Evolutionary conservation across 306 rosid species (phyloP).

Genomic region (Arachis stenosperma): DNA sequence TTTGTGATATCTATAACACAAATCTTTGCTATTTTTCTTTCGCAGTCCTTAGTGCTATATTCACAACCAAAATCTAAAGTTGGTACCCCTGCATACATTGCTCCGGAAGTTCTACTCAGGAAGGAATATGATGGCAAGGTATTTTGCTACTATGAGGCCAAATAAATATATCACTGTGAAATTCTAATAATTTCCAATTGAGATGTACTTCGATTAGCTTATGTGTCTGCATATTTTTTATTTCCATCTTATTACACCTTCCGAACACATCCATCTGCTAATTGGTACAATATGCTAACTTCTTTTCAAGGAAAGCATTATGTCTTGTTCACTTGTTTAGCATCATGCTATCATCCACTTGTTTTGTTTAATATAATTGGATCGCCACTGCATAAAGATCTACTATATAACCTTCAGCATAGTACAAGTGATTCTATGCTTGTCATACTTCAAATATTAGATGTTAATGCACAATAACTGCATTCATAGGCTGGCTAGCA

Average conservation of each 20-base stretch:
- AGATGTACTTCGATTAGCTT: too few relatives aligned
- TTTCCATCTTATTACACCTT: too few relatives aligned
- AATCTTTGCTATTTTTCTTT: conserved; percentile 39
- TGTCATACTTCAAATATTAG: neutral
- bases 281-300: neutral
- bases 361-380: neutral
- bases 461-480: neutral
- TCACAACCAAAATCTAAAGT: conserved; percentile 98
- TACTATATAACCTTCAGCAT: neutral
- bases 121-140: conserved; percentile 99
- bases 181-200: conserved; percentile 8
- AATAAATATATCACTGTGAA: conserved; percentile 13
- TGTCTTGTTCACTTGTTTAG: conserved; percentile 5
- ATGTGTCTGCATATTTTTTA: too few relatives aligned
- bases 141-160: conserved; percentile 30
- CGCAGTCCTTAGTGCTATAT: conserved; percentile 88
- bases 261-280: neutral
- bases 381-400: neutral
- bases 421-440: neutral
- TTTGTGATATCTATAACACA: conserved; percentile 32
- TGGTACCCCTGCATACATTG: conserved; percentile 97
- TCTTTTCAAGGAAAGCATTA: neutral
- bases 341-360: neutral
- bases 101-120: conserved; percentile 93
- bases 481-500: neutral